A percentile compares a stretch with the other conserved stretches of the same genome.
Evolutionary conservation across 2,329 filamentous ascomycete genomes (phyloP).

Genomic region (Penicillium fuscoglaucum): DNA sequence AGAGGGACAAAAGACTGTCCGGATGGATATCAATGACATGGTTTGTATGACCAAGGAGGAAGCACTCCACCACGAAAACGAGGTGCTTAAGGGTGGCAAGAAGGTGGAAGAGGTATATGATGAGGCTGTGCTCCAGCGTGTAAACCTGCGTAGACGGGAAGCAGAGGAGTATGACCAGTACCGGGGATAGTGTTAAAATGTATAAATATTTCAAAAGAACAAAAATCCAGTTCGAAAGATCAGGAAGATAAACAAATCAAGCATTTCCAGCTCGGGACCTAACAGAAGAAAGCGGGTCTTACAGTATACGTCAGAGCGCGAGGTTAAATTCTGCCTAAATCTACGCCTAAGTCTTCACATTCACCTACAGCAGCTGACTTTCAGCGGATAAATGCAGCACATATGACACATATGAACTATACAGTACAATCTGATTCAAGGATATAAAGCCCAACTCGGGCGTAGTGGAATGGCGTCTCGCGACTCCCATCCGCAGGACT

Average conservation of each 20-base stretch:
- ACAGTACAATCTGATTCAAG: background rate
- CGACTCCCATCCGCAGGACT: constrained; percentile 3
- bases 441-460: background rate
- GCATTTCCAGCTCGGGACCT: background rate
- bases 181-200: constrained; percentile 35
- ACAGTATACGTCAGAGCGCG: constrained; percentile 3
- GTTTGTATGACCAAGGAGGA: constrained; percentile 96
- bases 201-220: background rate
- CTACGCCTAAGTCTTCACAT: background rate
- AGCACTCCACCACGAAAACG: constrained; percentile 73
- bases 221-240: background rate
- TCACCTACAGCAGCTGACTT: background rate
- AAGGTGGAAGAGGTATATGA: constrained; percentile 73
- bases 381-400: background rate
- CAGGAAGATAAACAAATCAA: background rate
- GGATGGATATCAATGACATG: constrained; percentile 66
- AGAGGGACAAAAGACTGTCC: constrained; percentile 75
- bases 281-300: background rate
- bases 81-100: constrained; percentile 71
- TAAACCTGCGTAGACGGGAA: constrained; percentile 67
- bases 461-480: background rate
- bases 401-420: background rate
- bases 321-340: background rate
- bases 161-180: constrained; percentile 58
- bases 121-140: constrained; percentile 62